phyloP scores from a whole-genome alignment of 768 basidiomycete genomes.

The Hypsizygus marmoreus region DNA sequence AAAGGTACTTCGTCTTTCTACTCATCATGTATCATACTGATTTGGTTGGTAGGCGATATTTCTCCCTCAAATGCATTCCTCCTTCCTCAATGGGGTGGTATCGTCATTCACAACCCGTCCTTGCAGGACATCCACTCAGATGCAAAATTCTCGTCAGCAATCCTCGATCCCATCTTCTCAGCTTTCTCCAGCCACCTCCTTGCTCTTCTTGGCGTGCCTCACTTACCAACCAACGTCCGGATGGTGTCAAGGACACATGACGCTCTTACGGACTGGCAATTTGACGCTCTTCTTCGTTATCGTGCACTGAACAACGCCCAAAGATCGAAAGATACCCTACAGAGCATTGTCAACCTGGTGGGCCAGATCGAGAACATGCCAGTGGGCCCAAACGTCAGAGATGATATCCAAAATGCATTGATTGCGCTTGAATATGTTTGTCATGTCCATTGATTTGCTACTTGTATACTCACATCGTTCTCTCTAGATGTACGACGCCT shows the following conservation, averaged over 20 bases:
- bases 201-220: constrained; percentile 79
- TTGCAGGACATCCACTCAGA: constrained; percentile 23
- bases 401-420: constrained; percentile 71
- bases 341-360: constrained; percentile 83
- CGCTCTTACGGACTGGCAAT: constrained; percentile 69
- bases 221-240: constrained; percentile 50
- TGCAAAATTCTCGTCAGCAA: constrained; percentile 41
- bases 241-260: constrained; percentile 15
- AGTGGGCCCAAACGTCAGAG: constrained; percentile 74
- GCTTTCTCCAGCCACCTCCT: constrained; percentile 74
- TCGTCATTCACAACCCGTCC: constrained; percentile 73
- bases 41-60: constrained; percentile 40
- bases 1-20: constrained; percentile 37
- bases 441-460: constrained; percentile 3
- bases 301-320: constrained; percentile 70
- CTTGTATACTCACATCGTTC: background rate
- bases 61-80: constrained; percentile 72
- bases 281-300: constrained; percentile 74
- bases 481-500: constrained; percentile 42
- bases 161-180: constrained; percentile 55
- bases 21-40: constrained; percentile 11
- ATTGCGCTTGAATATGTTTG: constrained; percentile 72
- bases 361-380: constrained; percentile 92
- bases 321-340: constrained; percentile 71
- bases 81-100: constrained; percentile 92